A percentile compares a stretch with the other conserved stretches of the same genome.
Conservation (phyloP, 441 rosid species). For the Viola pubescens region DNA sequence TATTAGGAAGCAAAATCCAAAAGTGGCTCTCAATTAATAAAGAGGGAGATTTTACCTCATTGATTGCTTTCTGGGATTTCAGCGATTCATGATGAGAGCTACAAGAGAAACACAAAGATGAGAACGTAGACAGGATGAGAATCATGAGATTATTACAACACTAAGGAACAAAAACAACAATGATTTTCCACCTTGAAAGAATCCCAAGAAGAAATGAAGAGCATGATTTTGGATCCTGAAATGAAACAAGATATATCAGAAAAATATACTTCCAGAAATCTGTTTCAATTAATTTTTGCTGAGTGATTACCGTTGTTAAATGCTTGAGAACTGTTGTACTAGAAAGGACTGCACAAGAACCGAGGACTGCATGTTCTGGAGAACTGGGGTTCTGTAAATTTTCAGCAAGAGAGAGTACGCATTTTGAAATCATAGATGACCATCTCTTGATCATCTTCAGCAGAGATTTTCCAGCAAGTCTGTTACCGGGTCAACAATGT, state of each 20-base stretch:
- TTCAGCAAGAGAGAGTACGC: slow-evolving; percentile 65
- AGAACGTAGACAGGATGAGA: slow-evolving; percentile 8
- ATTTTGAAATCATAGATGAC: slow-evolving; percentile 88
- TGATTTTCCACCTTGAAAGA: slow-evolving; percentile 68
- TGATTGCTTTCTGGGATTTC: slow-evolving; percentile 94
- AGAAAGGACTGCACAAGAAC: slow-evolving; percentile 93
- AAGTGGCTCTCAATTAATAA: slow-evolving; percentile 13
- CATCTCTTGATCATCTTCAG: slow-evolving; percentile 94
- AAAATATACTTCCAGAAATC: slow-evolving; percentile 5
- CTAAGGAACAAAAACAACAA: slow-evolving; percentile 6
- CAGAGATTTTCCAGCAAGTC: slow-evolving; percentile 95
- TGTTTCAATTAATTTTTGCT: slow-evolving; percentile 20
- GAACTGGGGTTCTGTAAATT: slow-evolving; percentile 59
- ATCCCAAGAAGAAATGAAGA: slow-evolving; percentile 78
- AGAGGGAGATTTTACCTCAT: slow-evolving; percentile 53
- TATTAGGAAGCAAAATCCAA: slow-evolving; percentile 19
- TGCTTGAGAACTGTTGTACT: slow-evolving; percentile 91
- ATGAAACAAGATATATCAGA: slow-evolving; percentile 32
- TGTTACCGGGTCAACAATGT: slow-evolving; percentile 36
- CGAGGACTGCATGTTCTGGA: slow-evolving; percentile 78
- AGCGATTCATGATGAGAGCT: slow-evolving; percentile 96
- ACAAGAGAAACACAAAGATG: slow-evolving; percentile 24
- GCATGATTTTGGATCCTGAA: slow-evolving; percentile 84
- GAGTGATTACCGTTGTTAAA: slow-evolving; percentile 69
- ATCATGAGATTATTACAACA: neutral